Evolutionary conservation across 202 grass and related monocot species (phyloP).

Genomic region (Alloteropsis angusta): DNA sequence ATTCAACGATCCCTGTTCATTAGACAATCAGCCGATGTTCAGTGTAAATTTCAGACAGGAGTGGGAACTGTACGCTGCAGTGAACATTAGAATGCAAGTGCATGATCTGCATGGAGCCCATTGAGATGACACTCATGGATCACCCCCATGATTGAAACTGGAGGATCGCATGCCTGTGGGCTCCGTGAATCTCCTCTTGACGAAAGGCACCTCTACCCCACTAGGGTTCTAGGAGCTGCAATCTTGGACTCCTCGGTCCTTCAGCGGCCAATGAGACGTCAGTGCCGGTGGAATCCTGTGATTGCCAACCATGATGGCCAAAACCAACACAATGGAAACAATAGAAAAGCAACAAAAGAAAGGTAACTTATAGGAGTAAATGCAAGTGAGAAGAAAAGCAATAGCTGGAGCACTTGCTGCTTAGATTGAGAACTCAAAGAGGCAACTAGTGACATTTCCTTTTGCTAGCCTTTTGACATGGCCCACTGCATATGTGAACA

Average conservation of each 20-base stretch:
- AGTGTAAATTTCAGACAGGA: not conserved
- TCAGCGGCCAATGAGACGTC: conserved; percentile 4
- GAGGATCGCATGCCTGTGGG: conserved; percentile 6
- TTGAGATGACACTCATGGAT: not conserved
- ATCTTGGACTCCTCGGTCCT: conserved; percentile 10
- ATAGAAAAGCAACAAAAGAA: not conserved
- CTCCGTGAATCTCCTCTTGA: conserved; percentile 20
- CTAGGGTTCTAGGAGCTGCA: conserved; percentile 14
- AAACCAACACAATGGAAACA: conserved; percentile 5
- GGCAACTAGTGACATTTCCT: not conserved
- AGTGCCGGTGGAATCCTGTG: conserved; percentile 13
- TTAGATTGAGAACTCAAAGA: not conserved
- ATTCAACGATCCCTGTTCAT: not conserved
- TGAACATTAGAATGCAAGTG: not conserved
- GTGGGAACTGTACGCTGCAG: not conserved
- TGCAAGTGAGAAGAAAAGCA: not conserved
- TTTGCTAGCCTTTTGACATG: not conserved
- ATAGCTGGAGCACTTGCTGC: not conserved
- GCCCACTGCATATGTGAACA: not conserved
- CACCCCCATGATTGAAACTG: not conserved
- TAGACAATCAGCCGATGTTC: not conserved
- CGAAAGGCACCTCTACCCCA: not conserved
- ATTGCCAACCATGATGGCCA: conserved; percentile 8
- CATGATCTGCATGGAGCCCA: conserved; percentile 1
- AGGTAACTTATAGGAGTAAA: not conserved